A percentile compares a stretch with the other conserved stretches of the same genome.
phyloP scores from a whole-genome alignment of 2,329 filamentous ascomycete genomes.

The Paraconiothyrium brasiliense region DNA sequence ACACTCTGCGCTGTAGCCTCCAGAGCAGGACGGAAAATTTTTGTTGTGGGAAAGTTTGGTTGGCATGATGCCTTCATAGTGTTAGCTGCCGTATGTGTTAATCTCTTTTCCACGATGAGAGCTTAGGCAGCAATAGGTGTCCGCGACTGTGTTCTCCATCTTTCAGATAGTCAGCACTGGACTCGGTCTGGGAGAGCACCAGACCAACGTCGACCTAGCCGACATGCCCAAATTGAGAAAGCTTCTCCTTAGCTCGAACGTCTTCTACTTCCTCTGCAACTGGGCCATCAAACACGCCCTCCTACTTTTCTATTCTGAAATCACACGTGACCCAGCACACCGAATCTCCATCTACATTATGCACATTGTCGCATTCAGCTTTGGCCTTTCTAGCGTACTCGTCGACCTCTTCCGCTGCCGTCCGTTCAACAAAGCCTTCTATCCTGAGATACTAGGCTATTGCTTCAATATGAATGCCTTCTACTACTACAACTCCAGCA shows the following conservation, averaged over 20 bases:
- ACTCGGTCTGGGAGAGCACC: conserved; percentile 33
- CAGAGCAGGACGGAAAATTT: conserved; percentile 32
- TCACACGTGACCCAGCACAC: conserved; percentile 39
- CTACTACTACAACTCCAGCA: conserved; percentile 48
- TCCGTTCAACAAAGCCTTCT: conserved; percentile 48
- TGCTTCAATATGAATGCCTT: conserved; percentile 50
- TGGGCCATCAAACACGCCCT: conserved; percentile 54
- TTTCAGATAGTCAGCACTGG: conserved; percentile 36
- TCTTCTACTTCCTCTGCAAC: conserved; percentile 53
- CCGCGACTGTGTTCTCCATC: conserved; percentile 35
- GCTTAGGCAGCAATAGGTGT: conserved; percentile 17
- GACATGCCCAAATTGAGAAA: conserved; percentile 27
- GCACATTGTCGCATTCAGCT: conserved; percentile 46
- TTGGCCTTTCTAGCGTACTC: conserved; percentile 45
- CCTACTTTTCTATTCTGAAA: conserved; percentile 51
- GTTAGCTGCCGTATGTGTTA: conserved; percentile 29
- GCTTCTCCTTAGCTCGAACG: conserved; percentile 34
- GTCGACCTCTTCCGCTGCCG: conserved; percentile 49
- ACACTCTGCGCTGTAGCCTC: conserved; percentile 34
- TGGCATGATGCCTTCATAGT: conserved; percentile 43
- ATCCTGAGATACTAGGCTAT: conserved; percentile 30
- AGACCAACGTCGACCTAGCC: conserved; percentile 19
- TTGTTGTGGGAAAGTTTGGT: conserved; percentile 33
- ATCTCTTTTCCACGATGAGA: background rate
- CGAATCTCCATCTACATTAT: conserved; percentile 43